Evolutionary conservation across 495 filamentous ascomycete genomes (phyloP), one percentile per base, ranked within the genome.

Genomic region (Neurospora terricola): DNA sequence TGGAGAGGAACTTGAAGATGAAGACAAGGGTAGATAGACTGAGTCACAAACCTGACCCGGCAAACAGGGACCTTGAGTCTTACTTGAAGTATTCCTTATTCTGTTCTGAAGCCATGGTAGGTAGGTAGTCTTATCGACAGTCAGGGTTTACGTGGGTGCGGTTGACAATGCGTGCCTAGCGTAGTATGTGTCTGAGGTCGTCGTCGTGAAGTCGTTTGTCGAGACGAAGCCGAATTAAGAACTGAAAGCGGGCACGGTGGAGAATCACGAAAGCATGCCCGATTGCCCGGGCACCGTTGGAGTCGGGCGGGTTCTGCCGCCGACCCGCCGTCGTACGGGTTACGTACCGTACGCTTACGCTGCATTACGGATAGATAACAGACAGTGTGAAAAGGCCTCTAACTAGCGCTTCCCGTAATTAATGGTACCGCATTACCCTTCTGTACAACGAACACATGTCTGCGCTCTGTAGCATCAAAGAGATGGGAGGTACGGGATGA

Each of bases 51-150:
- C 27, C 9, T 39, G 39, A 59, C 23, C 27, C 34, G 34, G 39
- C 69, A 43, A 36, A 48, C n/a, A 23, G 14, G 39, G 38, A 16
- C 34, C 45, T 42, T 43, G 36, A 42, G 62, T 66, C 72, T 78
- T 73, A 84, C 84, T 85, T 81, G 78, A 85, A 85, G 71, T 78
- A 81, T n/a, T 76, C 79, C 78, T 81, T 81, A 74, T 85, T 85
- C n/a, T 78, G 73, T 12, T 78, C 78, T 21, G 80, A 75, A 66
- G 80, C 71, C 68, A 72, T 75, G 62, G 59, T 59, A 27, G 48
- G 66, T 59, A 40, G 27, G 14, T 4, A 66, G 27, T 34, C 14
- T 34, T 5, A 14, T 66, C 27, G 27, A 66, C 30, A 14, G 10
- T 5, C 21, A 34, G 11, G 21, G 21, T 27, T 27, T 1, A 59